phyloP scores from a whole-genome alignment of 2,329 filamentous ascomycete species.

The Fusarium sp. region DNA sequence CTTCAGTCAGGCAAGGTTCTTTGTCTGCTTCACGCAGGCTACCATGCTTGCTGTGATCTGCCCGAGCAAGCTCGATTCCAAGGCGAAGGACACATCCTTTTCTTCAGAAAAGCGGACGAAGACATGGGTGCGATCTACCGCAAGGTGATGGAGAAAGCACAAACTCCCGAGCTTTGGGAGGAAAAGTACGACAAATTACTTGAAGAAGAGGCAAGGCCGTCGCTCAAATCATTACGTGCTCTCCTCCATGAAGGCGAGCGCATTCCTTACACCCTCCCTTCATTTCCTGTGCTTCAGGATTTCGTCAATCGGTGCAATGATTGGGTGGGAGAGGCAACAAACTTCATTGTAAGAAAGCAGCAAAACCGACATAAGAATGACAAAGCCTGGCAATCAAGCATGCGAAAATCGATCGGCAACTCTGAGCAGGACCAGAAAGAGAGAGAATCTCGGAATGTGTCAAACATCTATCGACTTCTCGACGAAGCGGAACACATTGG shows the following conservation, averaged over 20 bases:
- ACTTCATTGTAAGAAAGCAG: constrained; percentile 96
- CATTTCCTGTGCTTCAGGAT: constrained; percentile 81
- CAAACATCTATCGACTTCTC: constrained; percentile 87
- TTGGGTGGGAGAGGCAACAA: constrained; percentile 97
- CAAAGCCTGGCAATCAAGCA: constrained; percentile 81
- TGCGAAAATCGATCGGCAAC: constrained; percentile 72
- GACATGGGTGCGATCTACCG: constrained; percentile 72
- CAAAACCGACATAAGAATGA: constrained; percentile 97
- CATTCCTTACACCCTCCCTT: constrained; percentile 89
- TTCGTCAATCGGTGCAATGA: constrained; percentile 98
- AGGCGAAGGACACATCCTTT: constrained; percentile 77
- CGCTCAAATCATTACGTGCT: constrained; percentile 84
- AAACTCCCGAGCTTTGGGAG: constrained; percentile 87
- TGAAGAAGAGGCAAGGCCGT: constrained; percentile 84
- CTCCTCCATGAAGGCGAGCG: constrained; percentile 94
- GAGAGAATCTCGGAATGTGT: constrained; percentile 86
- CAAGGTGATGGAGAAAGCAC: constrained; percentile 87
- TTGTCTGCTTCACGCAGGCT: constrained; percentile 84
- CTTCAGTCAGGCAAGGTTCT: constrained; percentile 81
- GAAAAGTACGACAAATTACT: constrained; percentile 88
- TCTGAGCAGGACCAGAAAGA: constrained; percentile 76
- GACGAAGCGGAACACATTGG: constrained; percentile 85
- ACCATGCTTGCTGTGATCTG: constrained; percentile 81
- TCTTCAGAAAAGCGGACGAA: constrained; percentile 81
- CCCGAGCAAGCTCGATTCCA: constrained; percentile 73